Base-by-base conservation (phyloP, 768 basidiomycete genomes). In the Termitomyces sp. region DNA sequence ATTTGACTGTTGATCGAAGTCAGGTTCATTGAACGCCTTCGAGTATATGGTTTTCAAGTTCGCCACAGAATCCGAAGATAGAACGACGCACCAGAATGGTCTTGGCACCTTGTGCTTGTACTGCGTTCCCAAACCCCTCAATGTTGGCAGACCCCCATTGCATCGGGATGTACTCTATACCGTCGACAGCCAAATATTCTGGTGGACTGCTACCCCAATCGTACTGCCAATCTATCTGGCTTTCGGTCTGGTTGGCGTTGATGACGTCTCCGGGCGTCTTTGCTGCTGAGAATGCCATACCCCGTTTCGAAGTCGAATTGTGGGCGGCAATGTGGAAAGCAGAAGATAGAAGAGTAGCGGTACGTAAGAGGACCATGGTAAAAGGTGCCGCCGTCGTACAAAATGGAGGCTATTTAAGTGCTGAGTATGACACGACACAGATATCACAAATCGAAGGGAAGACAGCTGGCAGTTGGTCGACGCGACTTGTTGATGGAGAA, bases 101-200 rank as follows among this genome's bases (percentile, higher is more conserved):
- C 51, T 74, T 69, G 24, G 83, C 78, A 51, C 80, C 79, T 53
- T 81, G 73, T 32, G 71, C 66, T 47, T 70, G 68, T 10, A 78
- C 70, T 15, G 71, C 62, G 41, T 70, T 66, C 1, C 69, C 65
- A 41, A 80, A 73, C 11, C 63, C 65, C 40, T 77, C 70, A 26
- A 73, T 73, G 30, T 67, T 65, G 3, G 62, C 72, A 21, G 71
- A 70, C 3, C 79, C 77, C 78, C 78, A 80, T 63, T 81, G 79
- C 79, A 81, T 79, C 0, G 79, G 79, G 30, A 81, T 66, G 52
- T 77, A 81, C 17, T 73, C 70, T 54, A 81, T 68, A 37, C 72
- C 72, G 2, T 75, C 75, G 21, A 71, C 66, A 1, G 69, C 74
- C 28, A 81, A 62, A 59, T 77, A 74, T 21, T 62, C 65, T n/a